phyloP scores from a whole-genome alignment of 768 basidiomycete species.

The Serpula lacrymans region DNA sequence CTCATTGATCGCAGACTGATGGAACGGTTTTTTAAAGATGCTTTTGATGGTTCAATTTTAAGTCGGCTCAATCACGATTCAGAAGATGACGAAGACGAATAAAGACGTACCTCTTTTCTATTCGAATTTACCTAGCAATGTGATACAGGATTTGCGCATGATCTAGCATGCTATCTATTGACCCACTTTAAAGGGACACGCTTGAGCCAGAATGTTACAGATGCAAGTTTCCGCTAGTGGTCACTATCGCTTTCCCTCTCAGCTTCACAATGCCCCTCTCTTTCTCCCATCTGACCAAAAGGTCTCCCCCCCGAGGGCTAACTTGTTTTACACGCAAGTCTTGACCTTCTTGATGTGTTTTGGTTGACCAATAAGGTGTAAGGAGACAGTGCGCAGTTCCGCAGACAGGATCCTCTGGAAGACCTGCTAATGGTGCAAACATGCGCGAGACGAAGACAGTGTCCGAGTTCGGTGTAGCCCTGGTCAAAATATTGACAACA shows the following conservation, averaged over 20 bases:
- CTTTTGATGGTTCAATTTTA: conserved; percentile 25
- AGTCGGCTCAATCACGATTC: conserved; percentile 23
- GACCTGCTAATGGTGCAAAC: conserved; percentile 37
- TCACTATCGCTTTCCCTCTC: conserved; percentile 29
- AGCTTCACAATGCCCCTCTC: conserved; percentile 29
- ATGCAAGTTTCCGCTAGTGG: conserved; percentile 6
- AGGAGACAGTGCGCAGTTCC: conserved; percentile 51
- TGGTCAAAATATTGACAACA: conserved; percentile 38
- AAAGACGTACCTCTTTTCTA: too few relatives aligned
- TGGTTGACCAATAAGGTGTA: conserved; percentile 46
- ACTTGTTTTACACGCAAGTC: conserved; percentile 48
- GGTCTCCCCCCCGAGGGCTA: conserved; percentile 45
- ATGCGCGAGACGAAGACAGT: conserved; percentile 47
- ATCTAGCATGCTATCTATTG: too few relatives aligned
- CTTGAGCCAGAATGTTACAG: too few relatives aligned
- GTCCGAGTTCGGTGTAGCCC: conserved; percentile 22
- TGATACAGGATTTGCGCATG: too few relatives aligned
- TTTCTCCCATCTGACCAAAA: conserved; percentile 38
- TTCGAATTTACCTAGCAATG: too few relatives aligned
- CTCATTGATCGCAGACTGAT: too few relatives aligned
- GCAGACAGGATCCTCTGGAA: conserved; percentile 49
- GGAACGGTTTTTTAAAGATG: conserved; percentile 17
- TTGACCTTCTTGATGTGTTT: conserved; percentile 28
- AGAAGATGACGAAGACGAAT: conserved; percentile 26
- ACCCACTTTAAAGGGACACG: too few relatives aligned